These are phyloP conservation scores for Trifolium fragiferum DNA, from an alignment of 306 rosid genomes.

Conservation along the genomic window DNA sequence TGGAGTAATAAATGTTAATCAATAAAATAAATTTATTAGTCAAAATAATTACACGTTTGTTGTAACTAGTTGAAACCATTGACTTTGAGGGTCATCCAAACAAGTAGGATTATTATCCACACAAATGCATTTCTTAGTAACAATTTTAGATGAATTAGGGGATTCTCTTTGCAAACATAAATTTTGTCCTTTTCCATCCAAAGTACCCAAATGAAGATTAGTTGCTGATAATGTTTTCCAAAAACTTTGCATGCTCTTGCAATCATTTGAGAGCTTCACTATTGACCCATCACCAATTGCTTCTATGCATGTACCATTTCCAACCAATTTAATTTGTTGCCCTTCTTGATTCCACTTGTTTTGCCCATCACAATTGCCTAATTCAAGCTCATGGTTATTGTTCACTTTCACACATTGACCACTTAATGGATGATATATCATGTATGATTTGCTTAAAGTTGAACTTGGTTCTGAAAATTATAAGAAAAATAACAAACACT, in stretches of 20 bases:
- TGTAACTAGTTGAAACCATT: conserved; percentile 9
- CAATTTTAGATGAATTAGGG: no score
- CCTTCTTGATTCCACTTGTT: conserved; percentile 43
- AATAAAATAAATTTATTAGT: no score
- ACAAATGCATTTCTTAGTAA: no score
- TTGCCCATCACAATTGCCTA: conserved; percentile 26
- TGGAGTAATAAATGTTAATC: no score
- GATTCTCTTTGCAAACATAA: conserved; percentile 41
- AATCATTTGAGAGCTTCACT: conserved; percentile 29
- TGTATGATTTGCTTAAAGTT: conserved; percentile 22
- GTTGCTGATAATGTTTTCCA: conserved; percentile 41
- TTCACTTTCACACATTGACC: conserved; percentile 47
- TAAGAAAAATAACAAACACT: no score
- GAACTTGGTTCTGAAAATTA: conserved; percentile 15
- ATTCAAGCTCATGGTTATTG: conserved; percentile 28
- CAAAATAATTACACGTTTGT: conserved; percentile 39
- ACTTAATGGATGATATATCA: conserved; percentile 39
- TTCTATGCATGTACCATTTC: conserved; percentile 17
- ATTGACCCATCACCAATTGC: conserved; percentile 41
- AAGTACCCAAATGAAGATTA: conserved; percentile 47
- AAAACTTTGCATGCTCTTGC: conserved; percentile 33
- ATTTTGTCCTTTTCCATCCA: conserved; percentile 1
- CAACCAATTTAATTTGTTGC: conserved; percentile 33
- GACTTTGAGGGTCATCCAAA: no score
- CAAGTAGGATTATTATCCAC: no score